Evolutionary conservation across 1,139 yeast species (phyloP), one percentile per base, ranked within the genome.

Genomic region (Diutina pseudorugosa): DNA sequence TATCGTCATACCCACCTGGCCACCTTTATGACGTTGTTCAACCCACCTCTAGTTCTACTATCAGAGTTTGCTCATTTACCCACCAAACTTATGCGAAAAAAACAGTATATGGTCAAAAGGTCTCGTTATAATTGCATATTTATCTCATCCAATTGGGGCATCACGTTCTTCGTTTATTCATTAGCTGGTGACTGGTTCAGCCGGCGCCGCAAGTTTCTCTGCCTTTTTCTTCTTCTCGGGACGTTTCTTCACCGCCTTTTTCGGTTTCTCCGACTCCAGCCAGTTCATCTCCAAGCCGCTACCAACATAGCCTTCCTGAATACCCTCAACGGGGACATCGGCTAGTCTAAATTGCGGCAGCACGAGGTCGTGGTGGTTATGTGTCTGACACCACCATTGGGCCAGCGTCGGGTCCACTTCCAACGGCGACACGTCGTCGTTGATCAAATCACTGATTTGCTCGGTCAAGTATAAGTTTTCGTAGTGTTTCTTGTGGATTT

Each of bases 261-360:
- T 45, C 20, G 20, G 7, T 21, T 45, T 45, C 2, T 45, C 49
- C n/a, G n/a, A 9, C 7, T 45, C 49, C n/a, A 12, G 18, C 49
- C 49, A 45, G 27, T 45, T 25, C 40, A 27, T 45, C 30, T 45
- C 49, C 21, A 45, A n/a, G 9, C 49, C 49, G 27, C 40, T 45
- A 7, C 49, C 49, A 18, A 14, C 18, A 18, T 45, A 45, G 16
- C 40, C 49, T 7, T 9, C 36, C 19, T 45, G 49, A 6, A 45
- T 33, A 7, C 49, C 49, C 6, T 45, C 49, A 16, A n/a, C 16
- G 40, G 40, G 23, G 14, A 45, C 27, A 8, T 45, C 49, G 7
- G 36, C 49, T n/a, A 25, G 7, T 4, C 16, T 11, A 11, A 45
- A 45, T 12, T 14, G 21, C 3, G 25, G 27, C 49, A 45, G 49